Evolutionary conservation across 176 grass and related monocot species (phyloP), one percentile per base, ranked within the genome.

Genomic region (Cymbopogon citratus): DNA sequence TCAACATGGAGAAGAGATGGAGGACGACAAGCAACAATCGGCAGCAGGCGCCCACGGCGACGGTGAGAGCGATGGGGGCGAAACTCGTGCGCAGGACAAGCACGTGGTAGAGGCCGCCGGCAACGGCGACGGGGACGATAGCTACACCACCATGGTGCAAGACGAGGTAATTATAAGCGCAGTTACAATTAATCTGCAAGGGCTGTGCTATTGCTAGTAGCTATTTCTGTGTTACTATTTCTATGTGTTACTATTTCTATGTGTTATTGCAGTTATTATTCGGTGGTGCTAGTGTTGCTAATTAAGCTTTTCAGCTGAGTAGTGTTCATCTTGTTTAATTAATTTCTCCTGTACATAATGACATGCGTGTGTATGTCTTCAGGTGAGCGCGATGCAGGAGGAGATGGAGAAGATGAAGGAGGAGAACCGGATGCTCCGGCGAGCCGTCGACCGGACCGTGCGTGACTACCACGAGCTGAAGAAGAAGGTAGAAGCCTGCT

Each of bases 371-470:
- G 10, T 51, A 15, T 78, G 35, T 78, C n/a, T 81, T 15, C 81
- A 98, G 96, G 60, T 95, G 63, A 80, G 82, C 79, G 51, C 61
- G 79, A 82, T 95, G 76, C 92, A 99, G 82, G 82, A 81, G 26
- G 87, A 93, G 86, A 90, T 99, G 88, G 89, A 91, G 85, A 90
- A 84, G 44, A 86, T 99, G 87, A 93, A 91, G 87, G 88, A 94
- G 73, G 96, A 99, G 80, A 99, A 99, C 85, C 54, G 38, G 85
- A 59, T 87, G 45, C 89, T 95, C 73, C 84, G 72, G 74, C 84
- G 71, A 79, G 77, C 72, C 18, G 84, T 95, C 56, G 92, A 95
- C 77, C 72, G 24, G 36, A 87, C 88, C 23, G 12, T 95, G 66
- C 91, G 74, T 19, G 91, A 95, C 56, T 99, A 93, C 66, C 27